These are phyloP conservation scores for Lagenidium sp. DNA, from an alignment of 352 stramenopile species.

Conservation along the genomic window DNA sequence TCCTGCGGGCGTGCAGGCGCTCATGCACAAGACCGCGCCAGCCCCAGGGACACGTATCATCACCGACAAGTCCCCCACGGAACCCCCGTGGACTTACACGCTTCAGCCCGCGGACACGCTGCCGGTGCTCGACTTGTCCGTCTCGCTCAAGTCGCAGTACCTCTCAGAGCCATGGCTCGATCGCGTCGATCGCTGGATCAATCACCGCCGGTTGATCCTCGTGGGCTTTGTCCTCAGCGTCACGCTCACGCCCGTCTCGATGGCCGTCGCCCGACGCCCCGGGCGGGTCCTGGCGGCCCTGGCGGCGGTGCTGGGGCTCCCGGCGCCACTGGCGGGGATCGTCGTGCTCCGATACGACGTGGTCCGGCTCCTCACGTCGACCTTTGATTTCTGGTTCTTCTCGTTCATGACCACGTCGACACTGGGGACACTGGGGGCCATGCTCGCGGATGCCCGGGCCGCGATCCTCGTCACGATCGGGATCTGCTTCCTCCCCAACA, in stretches of 20 bases:
- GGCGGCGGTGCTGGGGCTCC: neutral
- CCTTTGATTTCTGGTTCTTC: constrained; percentile 12
- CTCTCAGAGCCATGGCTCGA: neutral
- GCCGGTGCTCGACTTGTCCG: constrained; percentile 1
- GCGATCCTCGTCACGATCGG: neutral
- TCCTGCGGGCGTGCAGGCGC: no score
- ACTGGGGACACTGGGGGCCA: neutral
- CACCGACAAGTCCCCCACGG: no score
- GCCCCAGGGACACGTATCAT: no score
- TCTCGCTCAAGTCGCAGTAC: constrained; percentile 1
- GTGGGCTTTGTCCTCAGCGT: neutral
- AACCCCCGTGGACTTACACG: no score
- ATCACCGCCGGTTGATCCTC: neutral
- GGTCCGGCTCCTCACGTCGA: constrained; percentile 1
- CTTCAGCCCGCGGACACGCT: constrained; percentile 1
- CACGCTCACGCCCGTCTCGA: neutral
- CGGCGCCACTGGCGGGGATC: neutral
- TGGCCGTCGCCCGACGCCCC: neutral
- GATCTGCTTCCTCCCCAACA: constrained; percentile 2
- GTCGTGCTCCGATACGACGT: constrained; percentile 2
- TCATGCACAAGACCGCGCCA: no score
- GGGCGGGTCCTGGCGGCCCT: neutral
- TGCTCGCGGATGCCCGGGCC: neutral
- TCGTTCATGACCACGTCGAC: neutral
- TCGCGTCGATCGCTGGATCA: neutral